Percentiles rank a stretch among this genome's conserved stretches.
Evolutionary conservation across 1,284 basidiomycete species (phyloP).

Genomic region (Trichosporon coremiiforme): DNA sequence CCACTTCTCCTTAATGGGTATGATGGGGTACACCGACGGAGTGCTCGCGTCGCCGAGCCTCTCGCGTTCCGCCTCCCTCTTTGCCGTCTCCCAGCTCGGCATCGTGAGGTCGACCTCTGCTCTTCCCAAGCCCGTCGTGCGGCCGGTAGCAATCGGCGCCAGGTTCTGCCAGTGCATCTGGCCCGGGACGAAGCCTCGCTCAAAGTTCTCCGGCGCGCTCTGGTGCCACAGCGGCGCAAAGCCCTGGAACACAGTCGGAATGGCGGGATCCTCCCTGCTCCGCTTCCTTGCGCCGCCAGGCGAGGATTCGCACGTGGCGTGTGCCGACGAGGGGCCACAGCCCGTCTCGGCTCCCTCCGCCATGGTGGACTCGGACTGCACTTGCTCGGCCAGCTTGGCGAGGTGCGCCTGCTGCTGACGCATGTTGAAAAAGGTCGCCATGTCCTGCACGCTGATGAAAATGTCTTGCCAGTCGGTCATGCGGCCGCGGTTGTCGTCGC

Average conservation of each 20-base stretch:
- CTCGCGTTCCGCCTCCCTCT: too few relatives aligned
- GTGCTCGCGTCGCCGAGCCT: not conserved
- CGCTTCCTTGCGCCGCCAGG: not conserved
- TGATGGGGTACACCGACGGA: not conserved
- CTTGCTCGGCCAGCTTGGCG: not conserved
- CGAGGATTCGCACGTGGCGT: not conserved
- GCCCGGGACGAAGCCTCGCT: not conserved
- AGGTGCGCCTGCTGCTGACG: slow-evolving; percentile 20
- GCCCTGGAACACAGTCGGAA: not conserved
- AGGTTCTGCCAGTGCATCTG: not conserved
- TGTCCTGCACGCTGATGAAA: slow-evolving; percentile 45
- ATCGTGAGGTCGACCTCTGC: not conserved
- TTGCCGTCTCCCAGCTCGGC: not conserved
- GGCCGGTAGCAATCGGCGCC: not conserved
- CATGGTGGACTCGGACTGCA: not conserved
- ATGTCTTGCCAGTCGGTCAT: slow-evolving; percentile 83
- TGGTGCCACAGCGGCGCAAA: slow-evolving; percentile 1
- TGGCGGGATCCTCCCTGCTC: not conserved
- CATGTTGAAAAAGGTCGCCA: slow-evolving; percentile 32
- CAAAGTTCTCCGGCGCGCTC: not conserved
- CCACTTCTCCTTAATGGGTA: not conserved
- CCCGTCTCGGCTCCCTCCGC: not conserved
- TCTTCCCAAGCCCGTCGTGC: not conserved
- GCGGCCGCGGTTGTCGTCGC: slow-evolving; percentile 76
- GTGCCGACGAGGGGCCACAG: not conserved